A percentile compares a stretch with the other conserved stretches of the same genome.
Conservation (phyloP, 2,329 filamentous ascomycete genomes). For the Geosmithia morbida region DNA sequence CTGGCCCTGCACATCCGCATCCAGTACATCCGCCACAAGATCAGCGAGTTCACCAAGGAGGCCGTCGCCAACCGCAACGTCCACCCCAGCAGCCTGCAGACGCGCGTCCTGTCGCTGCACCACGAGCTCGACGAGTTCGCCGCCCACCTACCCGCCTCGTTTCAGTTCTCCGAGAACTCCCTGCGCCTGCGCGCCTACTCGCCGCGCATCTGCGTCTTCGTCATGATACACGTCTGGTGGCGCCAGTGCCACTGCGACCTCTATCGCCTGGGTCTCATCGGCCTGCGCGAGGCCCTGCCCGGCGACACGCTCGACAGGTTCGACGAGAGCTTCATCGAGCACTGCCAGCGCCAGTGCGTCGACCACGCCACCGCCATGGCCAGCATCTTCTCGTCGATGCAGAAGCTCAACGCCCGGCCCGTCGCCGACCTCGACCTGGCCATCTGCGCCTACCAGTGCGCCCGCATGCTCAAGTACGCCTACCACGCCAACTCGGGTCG, state of each 20-base stretch:
- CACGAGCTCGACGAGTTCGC: slow-evolving; percentile 38
- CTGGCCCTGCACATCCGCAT: slow-evolving; percentile 42
- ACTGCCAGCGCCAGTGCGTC: slow-evolving; percentile 35
- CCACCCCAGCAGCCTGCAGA: slow-evolving; percentile 25
- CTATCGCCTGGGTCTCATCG: slow-evolving; percentile 35
- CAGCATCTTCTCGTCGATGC: slow-evolving; percentile 36
- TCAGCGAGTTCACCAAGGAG: slow-evolving; percentile 37
- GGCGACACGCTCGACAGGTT: slow-evolving; percentile 26
- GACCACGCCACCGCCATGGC: slow-evolving; percentile 41
- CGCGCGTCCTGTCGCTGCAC: slow-evolving; percentile 28
- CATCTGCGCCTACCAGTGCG: slow-evolving; percentile 40
- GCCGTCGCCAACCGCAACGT: slow-evolving; percentile 19
- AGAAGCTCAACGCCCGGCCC: slow-evolving; percentile 34
- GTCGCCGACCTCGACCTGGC: slow-evolving; percentile 40
- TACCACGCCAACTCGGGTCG: slow-evolving; percentile 28
- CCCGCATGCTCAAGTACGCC: slow-evolving; percentile 35
- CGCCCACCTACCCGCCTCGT: slow-evolving; percentile 35
- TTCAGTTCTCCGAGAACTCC: slow-evolving; percentile 42
- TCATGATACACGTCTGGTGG: slow-evolving; percentile 48
- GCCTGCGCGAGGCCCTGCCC: slow-evolving; percentile 35
- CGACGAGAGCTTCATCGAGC: slow-evolving; percentile 31
- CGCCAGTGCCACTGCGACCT: slow-evolving; percentile 43
- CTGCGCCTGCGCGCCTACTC: slow-evolving; percentile 41
- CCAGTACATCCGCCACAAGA: slow-evolving; percentile 37
- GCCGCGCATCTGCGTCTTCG: slow-evolving; percentile 38